Conservation (phyloP, 331 rosid genomes). For the Telfairia occidentalis region DNA sequence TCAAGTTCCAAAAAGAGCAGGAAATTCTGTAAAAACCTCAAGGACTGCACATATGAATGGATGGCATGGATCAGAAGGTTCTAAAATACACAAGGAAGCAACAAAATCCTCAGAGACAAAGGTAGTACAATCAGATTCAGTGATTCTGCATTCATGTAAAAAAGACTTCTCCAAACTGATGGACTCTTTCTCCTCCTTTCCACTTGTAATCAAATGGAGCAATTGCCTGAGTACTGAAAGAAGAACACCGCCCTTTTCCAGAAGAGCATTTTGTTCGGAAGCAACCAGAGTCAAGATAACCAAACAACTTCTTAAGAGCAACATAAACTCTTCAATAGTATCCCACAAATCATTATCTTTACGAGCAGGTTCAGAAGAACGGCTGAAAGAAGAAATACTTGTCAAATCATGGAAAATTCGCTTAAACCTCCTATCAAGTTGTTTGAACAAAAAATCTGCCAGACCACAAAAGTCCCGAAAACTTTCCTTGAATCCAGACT, state of each 20-base stretch:
- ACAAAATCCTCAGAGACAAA: constrained; percentile 18
- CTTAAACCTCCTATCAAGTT: constrained; percentile 29
- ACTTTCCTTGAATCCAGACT: constrained; percentile 15
- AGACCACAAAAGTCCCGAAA: constrained; percentile 17
- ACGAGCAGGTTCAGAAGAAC: constrained; percentile 1
- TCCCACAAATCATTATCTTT: constrained; percentile 23
- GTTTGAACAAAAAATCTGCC: constrained; percentile 34
- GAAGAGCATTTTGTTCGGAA: constrained; percentile 20
- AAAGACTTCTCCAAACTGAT: constrained; percentile 26
- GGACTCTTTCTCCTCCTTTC: constrained; percentile 12
- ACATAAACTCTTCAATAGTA: constrained; percentile 29
- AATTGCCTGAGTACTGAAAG: constrained; percentile 27
- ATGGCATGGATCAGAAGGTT: constrained; percentile 33
- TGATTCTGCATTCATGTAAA: constrained; percentile 16
- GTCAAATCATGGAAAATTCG: constrained; percentile 24
- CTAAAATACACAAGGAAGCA: constrained; percentile 24
- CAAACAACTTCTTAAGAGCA: constrained; percentile 51
- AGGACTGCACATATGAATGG: constrained; percentile 47
- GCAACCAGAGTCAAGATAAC: constrained; percentile 29
- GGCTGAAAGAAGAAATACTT: constrained; percentile 4
- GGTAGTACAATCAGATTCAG: constrained; percentile 10
- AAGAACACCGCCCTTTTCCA: constrained; percentile 27
- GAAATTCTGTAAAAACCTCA: constrained; percentile 36
- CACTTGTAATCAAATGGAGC: constrained; percentile 17
- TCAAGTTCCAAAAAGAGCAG: neutral